Base-by-base conservation (phyloP, 202 grass and related monocot genomes). In the Zizania palustris region DNA sequence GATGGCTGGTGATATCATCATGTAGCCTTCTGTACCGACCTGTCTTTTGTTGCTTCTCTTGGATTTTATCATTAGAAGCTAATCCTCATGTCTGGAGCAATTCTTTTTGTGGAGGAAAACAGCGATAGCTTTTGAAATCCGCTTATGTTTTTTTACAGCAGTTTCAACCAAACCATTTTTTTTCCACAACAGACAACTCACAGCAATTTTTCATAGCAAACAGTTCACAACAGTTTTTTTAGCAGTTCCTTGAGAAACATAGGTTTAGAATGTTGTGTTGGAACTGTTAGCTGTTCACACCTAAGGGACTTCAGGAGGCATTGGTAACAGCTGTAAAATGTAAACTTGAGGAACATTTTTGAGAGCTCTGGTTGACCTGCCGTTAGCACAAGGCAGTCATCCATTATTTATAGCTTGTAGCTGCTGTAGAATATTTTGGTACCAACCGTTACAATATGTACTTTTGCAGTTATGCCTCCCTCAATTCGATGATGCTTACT, bases 1-100 rank as follows among this genome's bases (percentile, higher is more conserved):
- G 60, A 49, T 40, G 60, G 20, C 19, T 7, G 51, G 9, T 11
- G 71, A 48, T 88, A 48, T 88, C 60, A 65, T 51, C 45, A 1
- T 62, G 34, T 65, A 64, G 78, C 14, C 13, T 63, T 65, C 40
- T 48, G 4, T 55, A 0, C 3, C 41, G 35, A 37, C 15, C 14
- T 54, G 0, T 45, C 69, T 44, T 16, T 64, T 64, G 18, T 55
- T 55, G n/a, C 69, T 74, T 51, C 18, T 39, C 63, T 59, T 11
- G 80, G 18, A 80, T 45, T 35, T 13, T 63, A 79, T 8, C 22
- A 28, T 28, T 65, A 53, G 3, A 11, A 65, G 46, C 49, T 28
- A 80, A 51, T 76, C 18, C 11, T 71, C 14, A 42, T 80, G 9
- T 10, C 45, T 7, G 59, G 40, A 61, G 42, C 19, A 28, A 28